Evolutionary conservation across 2,329 filamentous ascomycete genomes (phyloP), one percentile per base, ranked within the genome.

Genomic region (Exophiala xenobiotica): DNA sequence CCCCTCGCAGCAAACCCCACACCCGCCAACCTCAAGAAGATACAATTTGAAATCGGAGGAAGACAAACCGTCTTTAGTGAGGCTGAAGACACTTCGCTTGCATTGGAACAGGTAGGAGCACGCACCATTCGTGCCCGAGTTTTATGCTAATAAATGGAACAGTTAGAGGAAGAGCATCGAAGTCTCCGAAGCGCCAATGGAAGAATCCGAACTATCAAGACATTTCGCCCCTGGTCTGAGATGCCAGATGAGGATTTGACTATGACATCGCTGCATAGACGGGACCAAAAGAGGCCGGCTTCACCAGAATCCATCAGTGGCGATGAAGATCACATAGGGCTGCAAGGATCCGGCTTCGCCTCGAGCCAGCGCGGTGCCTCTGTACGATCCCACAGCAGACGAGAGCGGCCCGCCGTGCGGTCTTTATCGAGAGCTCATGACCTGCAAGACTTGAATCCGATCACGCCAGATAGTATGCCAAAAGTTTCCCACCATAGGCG

Each of bases 1-100:
- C 93, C 93, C 31, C 77, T 99, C 23, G 92, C 92, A 29, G 79
- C 81, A 56, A 85, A 88, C 43, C 86, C 89, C 1, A 95, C 91
- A 1, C 93, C 93, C 2, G 80, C 83, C 12, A 85, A 87, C 45
- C 75, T 99, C 54, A 82, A 83, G 57, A 84, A 83, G 50, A 87
- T 97, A 65, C 84, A 81, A 33, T 91, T 95, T 62, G 82, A 86
- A 45, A 74, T 87, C 27, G 80, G 81, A 41, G 80, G 82, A 38
- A 74, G 76, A 51, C 73, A 80, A 6, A 78, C 82, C n/a, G 72
- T 78, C 27, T 86, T 86, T 56, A 74, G 78, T 50, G 84, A 87
- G 66, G 76, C 80, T 3, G 81, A 86, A 46, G 74, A 82, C 61
- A 71, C 79, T 16, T 67, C 71, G 20, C 69, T 76, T 49, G 76